These are phyloP conservation scores for Takashimella koratensis DNA, from an alignment of 1,284 basidiomycete species.

Conservation along the genomic window DNA sequence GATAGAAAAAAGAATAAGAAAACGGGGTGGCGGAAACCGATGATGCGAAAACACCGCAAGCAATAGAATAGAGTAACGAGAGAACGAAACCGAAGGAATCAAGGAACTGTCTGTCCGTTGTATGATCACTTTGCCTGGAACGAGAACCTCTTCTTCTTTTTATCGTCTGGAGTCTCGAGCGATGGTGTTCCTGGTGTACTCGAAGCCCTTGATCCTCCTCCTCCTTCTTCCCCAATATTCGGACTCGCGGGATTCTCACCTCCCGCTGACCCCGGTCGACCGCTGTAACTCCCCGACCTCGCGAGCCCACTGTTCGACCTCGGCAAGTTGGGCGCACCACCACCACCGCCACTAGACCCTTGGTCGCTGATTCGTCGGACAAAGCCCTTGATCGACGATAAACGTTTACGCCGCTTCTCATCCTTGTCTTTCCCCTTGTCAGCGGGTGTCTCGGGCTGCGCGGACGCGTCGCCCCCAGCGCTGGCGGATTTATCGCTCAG, in stretches of 20 bases:
- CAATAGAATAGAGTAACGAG: too few relatives aligned
- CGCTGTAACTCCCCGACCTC: neutral
- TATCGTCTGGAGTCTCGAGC: neutral
- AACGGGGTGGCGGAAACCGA: too few relatives aligned
- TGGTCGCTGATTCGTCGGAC: slow-evolving; percentile 42
- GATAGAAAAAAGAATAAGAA: too few relatives aligned
- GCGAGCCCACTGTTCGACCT: neutral
- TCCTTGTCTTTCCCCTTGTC: neutral
- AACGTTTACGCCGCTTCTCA: slow-evolving; percentile 28
- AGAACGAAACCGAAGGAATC: too few relatives aligned
- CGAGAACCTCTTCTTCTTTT: slow-evolving; percentile 5
- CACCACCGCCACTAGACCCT: slow-evolving; percentile 10
- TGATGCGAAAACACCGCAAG: too few relatives aligned
- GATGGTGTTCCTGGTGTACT: neutral
- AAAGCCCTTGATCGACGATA: slow-evolving; percentile 41
- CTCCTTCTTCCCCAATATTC: neutral
- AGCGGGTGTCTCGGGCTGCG: neutral
- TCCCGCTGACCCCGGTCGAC: neutral
- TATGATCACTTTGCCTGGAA: slow-evolving; percentile 1
- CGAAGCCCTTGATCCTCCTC: neutral
- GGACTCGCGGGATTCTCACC: too few relatives aligned
- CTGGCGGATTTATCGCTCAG: too few relatives aligned
- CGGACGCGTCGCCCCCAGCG: too few relatives aligned
- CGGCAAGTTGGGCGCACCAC: slow-evolving; percentile 4
- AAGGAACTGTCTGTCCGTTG: too few relatives aligned